These are phyloP conservation scores for Malus sieversii DNA, from an alignment of 306 rosid species.

Conservation along the genomic window DNA sequence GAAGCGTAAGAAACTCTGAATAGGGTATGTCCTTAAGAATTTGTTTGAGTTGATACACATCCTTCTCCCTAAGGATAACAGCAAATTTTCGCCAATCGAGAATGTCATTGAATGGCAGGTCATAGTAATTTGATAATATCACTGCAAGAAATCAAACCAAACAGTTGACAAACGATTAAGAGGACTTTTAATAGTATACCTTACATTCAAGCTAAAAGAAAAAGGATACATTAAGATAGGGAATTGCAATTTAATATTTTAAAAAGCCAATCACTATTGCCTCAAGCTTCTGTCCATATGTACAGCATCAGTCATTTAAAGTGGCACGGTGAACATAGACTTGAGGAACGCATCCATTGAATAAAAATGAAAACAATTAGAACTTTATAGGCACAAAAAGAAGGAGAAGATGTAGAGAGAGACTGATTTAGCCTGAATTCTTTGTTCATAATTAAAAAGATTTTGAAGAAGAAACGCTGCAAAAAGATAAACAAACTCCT, in stretches of 20 bases:
- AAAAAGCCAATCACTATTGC: not conserved
- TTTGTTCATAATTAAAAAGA: not conserved
- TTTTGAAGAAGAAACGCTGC: not conserved
- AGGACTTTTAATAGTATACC: not conserved
- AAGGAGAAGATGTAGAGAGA: not conserved
- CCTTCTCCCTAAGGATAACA: constrained; percentile 69
- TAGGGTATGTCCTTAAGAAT: constrained; percentile 66
- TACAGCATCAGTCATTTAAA: not conserved
- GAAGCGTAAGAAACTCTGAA: constrained; percentile 59
- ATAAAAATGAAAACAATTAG: not conserved
- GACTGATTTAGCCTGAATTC: not conserved
- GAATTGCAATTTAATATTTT: not conserved
- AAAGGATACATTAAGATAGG: not conserved
- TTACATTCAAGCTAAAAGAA: constrained; percentile 11
- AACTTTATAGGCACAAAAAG: not conserved
- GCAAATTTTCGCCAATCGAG: constrained; percentile 85
- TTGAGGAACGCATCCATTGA: not conserved
- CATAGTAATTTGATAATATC: constrained; percentile 84
- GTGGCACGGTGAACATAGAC: not conserved
- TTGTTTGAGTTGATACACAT: constrained; percentile 80
- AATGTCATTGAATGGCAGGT: constrained; percentile 92
- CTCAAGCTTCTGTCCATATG: not conserved
- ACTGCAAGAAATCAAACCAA: constrained; percentile 50
- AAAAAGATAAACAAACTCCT: not conserved
- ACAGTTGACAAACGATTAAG: constrained; percentile 13